Conservation (phyloP, 345 rosid genomes). For the Physaria fendleri region DNA sequence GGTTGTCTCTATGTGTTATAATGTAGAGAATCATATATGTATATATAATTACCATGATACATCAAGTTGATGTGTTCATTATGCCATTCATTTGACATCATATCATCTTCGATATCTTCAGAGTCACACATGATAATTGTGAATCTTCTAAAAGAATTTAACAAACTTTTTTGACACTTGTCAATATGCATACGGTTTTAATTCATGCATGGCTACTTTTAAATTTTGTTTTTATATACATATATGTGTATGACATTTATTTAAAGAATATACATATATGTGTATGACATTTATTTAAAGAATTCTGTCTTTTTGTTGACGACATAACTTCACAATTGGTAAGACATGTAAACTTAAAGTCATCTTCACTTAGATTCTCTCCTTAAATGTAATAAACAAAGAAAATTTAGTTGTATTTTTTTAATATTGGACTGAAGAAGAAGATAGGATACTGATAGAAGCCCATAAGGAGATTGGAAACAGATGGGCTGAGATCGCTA, state of each 20-base stretch:
- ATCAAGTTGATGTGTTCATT: too few relatives aligned
- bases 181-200: slow-evolving; percentile 16
- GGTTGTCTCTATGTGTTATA: too few relatives aligned
- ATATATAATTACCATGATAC: too few relatives aligned
- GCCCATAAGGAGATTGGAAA: slow-evolving; percentile 56
- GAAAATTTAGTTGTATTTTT: background rate
- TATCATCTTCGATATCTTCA: too few relatives aligned
- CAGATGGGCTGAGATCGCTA: slow-evolving; percentile 67
- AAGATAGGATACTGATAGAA: slow-evolving; percentile 31
- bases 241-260: background rate
- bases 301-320: slow-evolving; percentile 10
- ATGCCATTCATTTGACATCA: too few relatives aligned
- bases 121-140: slow-evolving; percentile 2
- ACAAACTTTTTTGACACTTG: slow-evolving; percentile 11
- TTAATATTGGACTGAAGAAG: slow-evolving; percentile 52
- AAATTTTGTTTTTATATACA: slow-evolving; percentile 15
- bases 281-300: background rate
- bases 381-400: background rate
- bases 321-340: background rate
- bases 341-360: slow-evolving; percentile 2
- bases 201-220: slow-evolving; percentile 11
- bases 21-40: too few relatives aligned
- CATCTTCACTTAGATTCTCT: too few relatives aligned
- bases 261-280: background rate
- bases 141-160: background rate